phyloP scores from a whole-genome alignment of 306 rosid species.

The Prunus persica region Prunus_persica_NCBIv2 NC_034012.1:15836501-15837000 shows the following conservation, averaged over 20 bases:
- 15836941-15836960: conserved; percentile 76
- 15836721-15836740: conserved; percentile 53
- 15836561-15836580: background rate
- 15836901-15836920: conserved; percentile 56
- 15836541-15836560: no score
- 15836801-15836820: conserved; percentile 56
- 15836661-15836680: background rate
- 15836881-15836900: conserved; percentile 82
- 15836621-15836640: background rate
- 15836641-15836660: background rate
- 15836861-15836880: conserved; percentile 88
- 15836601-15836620: background rate
- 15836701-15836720: conserved; percentile 25
- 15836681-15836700: conserved; percentile 33
- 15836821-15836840: conserved; percentile 87
- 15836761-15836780: conserved; percentile 80
- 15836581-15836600: background rate
- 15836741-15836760: conserved; percentile 50
- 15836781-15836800: conserved; percentile 79
- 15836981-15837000: conserved; percentile 68
- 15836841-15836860: conserved; percentile 78
- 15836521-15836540: no score
- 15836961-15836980: conserved; percentile 71
- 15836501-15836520: no score
- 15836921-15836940: conserved; percentile 56